Conservation (phyloP, 192 early-diverging fungal species). For the Podila verticillata region DNA sequence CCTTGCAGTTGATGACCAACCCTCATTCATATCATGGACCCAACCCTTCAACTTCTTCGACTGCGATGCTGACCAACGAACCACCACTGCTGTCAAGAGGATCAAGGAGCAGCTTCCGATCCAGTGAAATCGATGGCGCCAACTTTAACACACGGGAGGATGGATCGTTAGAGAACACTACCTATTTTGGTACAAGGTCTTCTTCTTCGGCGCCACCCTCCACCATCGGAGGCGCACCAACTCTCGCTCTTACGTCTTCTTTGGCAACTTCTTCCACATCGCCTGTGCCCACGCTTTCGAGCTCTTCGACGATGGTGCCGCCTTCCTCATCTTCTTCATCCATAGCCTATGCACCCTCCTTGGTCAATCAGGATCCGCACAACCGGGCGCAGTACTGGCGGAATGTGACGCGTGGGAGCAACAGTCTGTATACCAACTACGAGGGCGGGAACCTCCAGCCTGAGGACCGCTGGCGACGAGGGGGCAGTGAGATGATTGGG, state of each 20-base stretch:
- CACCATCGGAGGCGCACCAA: too few relatives aligned
- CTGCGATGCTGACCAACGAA: neutral
- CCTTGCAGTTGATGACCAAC: neutral
- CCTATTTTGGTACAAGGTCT: neutral
- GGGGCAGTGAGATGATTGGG: constrained; percentile 31
- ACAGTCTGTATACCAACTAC: constrained; percentile 36
- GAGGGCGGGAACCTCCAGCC: constrained; percentile 24
- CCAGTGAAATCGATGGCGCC: constrained; percentile 24
- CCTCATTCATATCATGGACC: neutral
- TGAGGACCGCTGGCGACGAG: constrained; percentile 37
- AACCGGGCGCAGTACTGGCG: neutral
- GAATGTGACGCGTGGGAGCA: constrained; percentile 5
- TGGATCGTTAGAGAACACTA: neutral
- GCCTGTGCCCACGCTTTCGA: neutral
- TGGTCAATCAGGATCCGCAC: neutral
- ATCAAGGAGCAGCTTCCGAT: constrained; percentile 13
- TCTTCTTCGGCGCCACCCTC: neutral
- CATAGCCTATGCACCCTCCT: neutral
- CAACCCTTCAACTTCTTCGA: neutral
- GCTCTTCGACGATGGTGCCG: neutral
- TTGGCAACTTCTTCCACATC: neutral
- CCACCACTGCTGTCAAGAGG: constrained; percentile 11
- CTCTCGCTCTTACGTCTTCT: too few relatives aligned
- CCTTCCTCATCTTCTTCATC: neutral
- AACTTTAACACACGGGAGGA: constrained; percentile 7